These are phyloP conservation scores for Gracilaria caudata DNA, from an alignment of 23 red algal species.

Conservation along the genomic window DNA sequence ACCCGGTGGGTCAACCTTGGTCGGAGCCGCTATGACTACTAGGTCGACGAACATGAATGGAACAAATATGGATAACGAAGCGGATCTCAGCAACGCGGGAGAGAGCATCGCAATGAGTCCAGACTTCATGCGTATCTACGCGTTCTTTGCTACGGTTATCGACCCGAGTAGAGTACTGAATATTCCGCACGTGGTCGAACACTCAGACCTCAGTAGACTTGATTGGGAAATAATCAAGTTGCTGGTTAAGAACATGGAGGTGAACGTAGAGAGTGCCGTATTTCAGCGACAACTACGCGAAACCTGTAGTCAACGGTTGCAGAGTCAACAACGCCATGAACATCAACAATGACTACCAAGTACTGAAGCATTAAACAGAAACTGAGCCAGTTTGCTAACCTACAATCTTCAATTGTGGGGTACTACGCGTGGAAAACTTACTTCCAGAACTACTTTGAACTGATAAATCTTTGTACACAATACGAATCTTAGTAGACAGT, in stretches of 20 bases:
- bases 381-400: slow-evolving; percentile 27
- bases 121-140: slow-evolving; percentile 78
- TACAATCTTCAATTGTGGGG: background rate
- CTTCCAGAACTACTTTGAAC: slow-evolving; percentile 31
- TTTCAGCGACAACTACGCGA: slow-evolving; percentile 65
- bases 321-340: slow-evolving; percentile 24
- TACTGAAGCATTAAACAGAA: slow-evolving; percentile 19
- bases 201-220: slow-evolving; percentile 48
- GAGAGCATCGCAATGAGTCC: slow-evolving; percentile 44
- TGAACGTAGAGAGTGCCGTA: slow-evolving; percentile 63
- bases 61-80: slow-evolving; percentile 1
- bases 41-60: slow-evolving; percentile 2
- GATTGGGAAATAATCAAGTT: slow-evolving; percentile 88
- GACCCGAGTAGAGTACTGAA: slow-evolving; percentile 44
- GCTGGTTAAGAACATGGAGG: slow-evolving; percentile 81
- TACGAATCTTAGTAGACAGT: slow-evolving; percentile 41
- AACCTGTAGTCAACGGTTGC: slow-evolving; percentile 55
- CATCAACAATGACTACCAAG: slow-evolving; percentile 27
- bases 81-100: background rate
- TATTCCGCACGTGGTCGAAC: slow-evolving; percentile 19
- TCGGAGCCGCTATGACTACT: background rate
- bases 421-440: slow-evolving; percentile 19
- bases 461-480: slow-evolving; percentile 33
- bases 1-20: slow-evolving; percentile 22
- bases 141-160: slow-evolving; percentile 76